Evolutionary conservation across 23 red algal species (phyloP).

Genomic region (Gracilariopsis chorda): DNA sequence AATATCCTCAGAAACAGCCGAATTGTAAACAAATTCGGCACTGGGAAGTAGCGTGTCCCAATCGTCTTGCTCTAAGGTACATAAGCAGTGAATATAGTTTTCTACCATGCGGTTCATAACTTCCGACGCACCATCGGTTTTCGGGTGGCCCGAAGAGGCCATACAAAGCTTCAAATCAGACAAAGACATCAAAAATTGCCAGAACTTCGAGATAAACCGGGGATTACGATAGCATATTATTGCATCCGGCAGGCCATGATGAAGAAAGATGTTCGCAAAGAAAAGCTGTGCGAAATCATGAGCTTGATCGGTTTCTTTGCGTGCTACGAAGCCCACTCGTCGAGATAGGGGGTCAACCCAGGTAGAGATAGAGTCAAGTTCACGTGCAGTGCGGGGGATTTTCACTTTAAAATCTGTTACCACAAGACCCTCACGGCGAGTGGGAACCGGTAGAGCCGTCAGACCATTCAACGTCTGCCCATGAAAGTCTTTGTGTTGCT

Average conservation of each 20-base stretch:
- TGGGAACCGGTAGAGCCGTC: too few relatives aligned
- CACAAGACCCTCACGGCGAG: neutral
- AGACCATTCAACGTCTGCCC: too few relatives aligned
- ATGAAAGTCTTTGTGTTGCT: neutral
- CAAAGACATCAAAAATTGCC: neutral
- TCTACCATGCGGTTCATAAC: neutral
- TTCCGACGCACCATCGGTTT: neutral
- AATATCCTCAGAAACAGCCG: neutral
- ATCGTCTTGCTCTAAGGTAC: neutral
- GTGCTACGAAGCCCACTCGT: neutral
- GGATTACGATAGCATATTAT: neutral
- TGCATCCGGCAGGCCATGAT: neutral
- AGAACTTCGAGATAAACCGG: neutral
- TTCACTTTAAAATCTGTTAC: neutral
- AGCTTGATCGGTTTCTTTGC: too few relatives aligned
- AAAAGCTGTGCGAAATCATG: neutral
- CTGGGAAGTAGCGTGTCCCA: neutral
- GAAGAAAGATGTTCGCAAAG: neutral
- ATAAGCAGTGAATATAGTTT: neutral
- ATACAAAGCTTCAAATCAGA: neutral
- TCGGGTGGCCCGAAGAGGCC: neutral
- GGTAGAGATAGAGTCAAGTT: neutral
- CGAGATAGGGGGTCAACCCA: slow-evolving; percentile 13
- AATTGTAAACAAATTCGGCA: neutral
- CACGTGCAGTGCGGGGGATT: neutral